phyloP scores from a whole-genome alignment of 768 basidiomycete species.

The Suillus plorans region DNA sequence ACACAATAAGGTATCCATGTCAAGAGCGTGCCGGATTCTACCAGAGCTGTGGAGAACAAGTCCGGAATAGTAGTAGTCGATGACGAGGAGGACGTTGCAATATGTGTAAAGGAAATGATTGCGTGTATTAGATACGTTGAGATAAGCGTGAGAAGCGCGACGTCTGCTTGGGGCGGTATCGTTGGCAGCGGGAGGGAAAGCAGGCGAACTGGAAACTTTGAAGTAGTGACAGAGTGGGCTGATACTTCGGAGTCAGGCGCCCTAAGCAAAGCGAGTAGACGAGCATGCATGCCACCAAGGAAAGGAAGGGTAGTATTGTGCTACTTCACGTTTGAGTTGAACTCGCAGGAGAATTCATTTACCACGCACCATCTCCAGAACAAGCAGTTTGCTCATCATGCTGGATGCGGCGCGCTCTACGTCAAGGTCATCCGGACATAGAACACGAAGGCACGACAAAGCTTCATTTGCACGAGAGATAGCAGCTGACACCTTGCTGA shows the following conservation, averaged over 20 bases:
- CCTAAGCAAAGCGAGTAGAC: slow-evolving; percentile 28
- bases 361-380: slow-evolving; percentile 66
- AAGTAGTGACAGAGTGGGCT: not conserved
- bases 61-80: not conserved
- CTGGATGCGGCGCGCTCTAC: slow-evolving; percentile 74
- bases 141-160: slow-evolving; percentile 48
- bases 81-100: slow-evolving; percentile 19
- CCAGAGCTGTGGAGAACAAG: slow-evolving; percentile 32
- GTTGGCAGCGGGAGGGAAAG: slow-evolving; percentile 47
- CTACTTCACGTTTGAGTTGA: slow-evolving; percentile 33
- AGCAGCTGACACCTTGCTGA: slow-evolving; percentile 35
- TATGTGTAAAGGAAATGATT: slow-evolving; percentile 41
- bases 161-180: slow-evolving; percentile 26
- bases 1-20: slow-evolving; percentile 51
- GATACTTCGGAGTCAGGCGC: not conserved
- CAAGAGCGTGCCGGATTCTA: slow-evolving; percentile 38
- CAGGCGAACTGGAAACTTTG: slow-evolving; percentile 19
- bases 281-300: slow-evolving; percentile 46
- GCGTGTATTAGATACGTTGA: slow-evolving; percentile 61
- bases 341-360: not conserved
- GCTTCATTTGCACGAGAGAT: slow-evolving; percentile 39
- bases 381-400: slow-evolving; percentile 63
- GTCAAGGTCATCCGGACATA: slow-evolving; percentile 51
- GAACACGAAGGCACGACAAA: slow-evolving; percentile 45
- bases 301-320: slow-evolving; percentile 48